Base-by-base conservation (phyloP, 495 filamentous ascomycete genomes). In the Niebla homalea region DNA sequence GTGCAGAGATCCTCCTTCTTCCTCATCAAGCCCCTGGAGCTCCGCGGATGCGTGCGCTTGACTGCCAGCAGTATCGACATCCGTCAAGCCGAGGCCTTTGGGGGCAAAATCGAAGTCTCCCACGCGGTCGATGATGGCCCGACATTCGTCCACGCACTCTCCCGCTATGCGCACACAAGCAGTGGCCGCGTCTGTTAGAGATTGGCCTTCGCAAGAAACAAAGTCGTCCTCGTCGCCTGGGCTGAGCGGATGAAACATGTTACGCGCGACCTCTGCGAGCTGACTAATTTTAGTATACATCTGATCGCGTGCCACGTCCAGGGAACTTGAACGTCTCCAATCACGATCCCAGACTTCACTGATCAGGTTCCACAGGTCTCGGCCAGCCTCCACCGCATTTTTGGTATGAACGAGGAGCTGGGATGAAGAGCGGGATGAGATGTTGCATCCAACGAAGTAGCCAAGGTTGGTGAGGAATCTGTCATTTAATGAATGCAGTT, bases 51-150 rank as follows among this genome's bases (percentile, higher is more conserved):
- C 14, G 14, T 32, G 29, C 29, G 29, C 23, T 36, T 16, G n/a
- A 22, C 19, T 21, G 32, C 36, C 19, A 36, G 43, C 32, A 29
- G 45, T 36, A 29, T 55, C 50, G 6, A 44, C 35, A n/a, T 50
- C 21, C 10, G 50, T 42, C n/a, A 51, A 32, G 38, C 79, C 70
- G 45, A 80, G 64, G 1, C 67, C 69, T n/a, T 76, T 58, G 15
- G 74, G 60, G 40, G 87, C 82, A 48, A 94, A 77, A 60, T 95
- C 89, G 59, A 99, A 94, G 64, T 99, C 92, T 20, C 92, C 93
- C 54, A 92, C 87, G 43, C 83, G 73, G 65, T 94, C 88, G 50
- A 99, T 82, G 36, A 95, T 81, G 64, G 77, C 70, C 57, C 84
- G 87, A 21, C 89, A 82, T 63, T 88, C 89, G 5, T 81, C 80